phyloP scores from a whole-genome alignment of 1,139 yeast species.

The Pichia sp. region DNA sequence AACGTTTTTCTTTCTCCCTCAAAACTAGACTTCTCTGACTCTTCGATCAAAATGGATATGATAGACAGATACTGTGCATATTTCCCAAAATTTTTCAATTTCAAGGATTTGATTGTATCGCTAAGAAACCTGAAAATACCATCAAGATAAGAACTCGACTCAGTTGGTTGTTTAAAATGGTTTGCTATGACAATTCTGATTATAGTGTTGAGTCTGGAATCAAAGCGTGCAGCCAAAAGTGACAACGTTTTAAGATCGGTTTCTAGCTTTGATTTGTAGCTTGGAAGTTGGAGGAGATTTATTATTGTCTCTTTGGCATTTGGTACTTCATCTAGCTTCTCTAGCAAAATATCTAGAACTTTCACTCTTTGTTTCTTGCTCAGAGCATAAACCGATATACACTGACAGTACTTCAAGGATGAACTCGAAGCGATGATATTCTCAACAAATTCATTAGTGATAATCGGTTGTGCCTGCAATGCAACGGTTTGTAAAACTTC shows the following conservation, averaged over 20 bases:
- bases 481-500: conserved; percentile 28
- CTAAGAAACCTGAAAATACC: background rate
- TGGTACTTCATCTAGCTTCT: conserved; percentile 17
- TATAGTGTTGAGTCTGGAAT: conserved; percentile 19
- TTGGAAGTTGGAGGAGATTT: conserved; percentile 45
- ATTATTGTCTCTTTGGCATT: conserved; percentile 26
- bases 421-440: conserved; percentile 7
- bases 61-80: conserved; percentile 2
- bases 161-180: conserved; percentile 22
- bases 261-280: conserved; percentile 51
- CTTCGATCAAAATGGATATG: conserved; percentile 1
- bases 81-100: background rate
- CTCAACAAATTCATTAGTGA: conserved; percentile 34
- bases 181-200: conserved; percentile 17
- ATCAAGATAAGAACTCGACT: conserved; percentile 11
- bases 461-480: conserved; percentile 44
- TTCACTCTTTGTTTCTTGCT: conserved; percentile 40
- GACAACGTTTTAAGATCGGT: conserved; percentile 35
- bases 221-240: conserved; percentile 22
- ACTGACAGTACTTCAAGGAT: conserved; percentile 20
- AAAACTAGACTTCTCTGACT: background rate
- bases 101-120: background rate
- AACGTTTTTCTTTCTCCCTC: background rate
- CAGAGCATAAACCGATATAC: conserved; percentile 50
- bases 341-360: conserved; percentile 37